A percentile compares a stretch with the other conserved stretches of the same genome.
Conservation (phyloP, 2,329 filamentous ascomycete genomes). For the Colletotrichum spinosum region DNA sequence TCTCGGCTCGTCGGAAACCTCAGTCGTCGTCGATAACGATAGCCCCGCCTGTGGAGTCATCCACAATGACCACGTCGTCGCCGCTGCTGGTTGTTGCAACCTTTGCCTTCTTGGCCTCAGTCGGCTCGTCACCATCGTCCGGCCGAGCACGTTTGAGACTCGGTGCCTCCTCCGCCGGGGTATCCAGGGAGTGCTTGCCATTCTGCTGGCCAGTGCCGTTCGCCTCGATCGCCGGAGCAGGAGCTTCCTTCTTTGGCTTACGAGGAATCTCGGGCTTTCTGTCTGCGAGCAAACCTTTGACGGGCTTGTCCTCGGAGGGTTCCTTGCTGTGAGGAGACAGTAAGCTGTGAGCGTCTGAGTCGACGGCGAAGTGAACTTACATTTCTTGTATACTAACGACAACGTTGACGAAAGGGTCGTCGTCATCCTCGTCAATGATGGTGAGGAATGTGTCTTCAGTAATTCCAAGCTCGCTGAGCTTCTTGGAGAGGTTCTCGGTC, state of each 20-base stretch:
- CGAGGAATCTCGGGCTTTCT: slow-evolving; percentile 62
- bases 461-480: slow-evolving; percentile 82
- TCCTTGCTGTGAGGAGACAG: slow-evolving; percentile 54
- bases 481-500: slow-evolving; percentile 86
- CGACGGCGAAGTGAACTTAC: slow-evolving; percentile 53
- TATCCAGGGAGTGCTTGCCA: slow-evolving; percentile 53
- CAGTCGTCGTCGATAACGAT: slow-evolving; percentile 76
- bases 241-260: slow-evolving; percentile 60
- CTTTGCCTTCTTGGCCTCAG: slow-evolving; percentile 62
- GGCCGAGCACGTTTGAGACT: slow-evolving; percentile 59
- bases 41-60: slow-evolving; percentile 60
- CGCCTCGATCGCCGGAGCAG: slow-evolving; percentile 41
- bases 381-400: slow-evolving; percentile 76
- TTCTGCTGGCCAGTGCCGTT: slow-evolving; percentile 57
- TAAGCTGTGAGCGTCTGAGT: slow-evolving; percentile 5
- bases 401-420: slow-evolving; percentile 81
- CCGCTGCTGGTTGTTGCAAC: slow-evolving; percentile 50
- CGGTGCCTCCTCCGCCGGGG: slow-evolving; percentile 44
- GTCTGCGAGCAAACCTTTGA: slow-evolving; percentile 59
- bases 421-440: slow-evolving; percentile 84
- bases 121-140: slow-evolving; percentile 54
- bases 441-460: slow-evolving; percentile 81
- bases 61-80: slow-evolving; percentile 53
- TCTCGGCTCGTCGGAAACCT: slow-evolving; percentile 39
- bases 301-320: slow-evolving; percentile 61